Evolutionary conservation across 345 rosid species (phyloP), one percentile per base, ranked within the genome.

Genomic region (Arabidopsis arenosa): DNA sequence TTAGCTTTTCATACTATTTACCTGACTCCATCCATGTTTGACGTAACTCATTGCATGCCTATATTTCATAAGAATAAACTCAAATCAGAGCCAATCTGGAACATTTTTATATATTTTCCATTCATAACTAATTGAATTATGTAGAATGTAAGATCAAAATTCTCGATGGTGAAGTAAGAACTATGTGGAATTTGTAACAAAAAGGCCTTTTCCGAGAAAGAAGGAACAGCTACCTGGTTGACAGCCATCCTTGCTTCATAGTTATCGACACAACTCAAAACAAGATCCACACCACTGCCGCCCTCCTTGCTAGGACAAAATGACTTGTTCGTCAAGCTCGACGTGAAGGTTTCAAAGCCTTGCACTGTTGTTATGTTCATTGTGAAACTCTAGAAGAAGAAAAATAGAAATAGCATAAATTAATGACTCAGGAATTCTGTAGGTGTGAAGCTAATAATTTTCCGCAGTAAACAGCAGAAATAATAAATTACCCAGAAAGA

Each of bases 1-100:
- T 51, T 33, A 43, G 71, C 9, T 45, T 53, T 11, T 63, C 45
- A 71, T 39, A 66, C 12, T 78, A 58, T 80, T 64, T 81, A 90
- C 97, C 99, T 70, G 99, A 92, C 80, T 92, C 97, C 99, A 92
- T 90, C 99, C 99, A 94, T 40, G 92, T 87, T 76, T 92, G 97
- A 59, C 62, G 82, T 79, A 95, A 82, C 84, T 95, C 99, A 82
- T 92, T 95, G 84, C 97, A 92, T 56, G 97, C 99, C 99, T 95
- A 83, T 57, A 75, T n/a, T 65, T 61, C 63, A 70, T 72, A 65
- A 14, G 53, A n/a, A 35, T 59, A 66, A 10, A 54, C 52, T 26
- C 49, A 76, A 61, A 68, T 76, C 30, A 76, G 51, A 75, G 21
- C n/a, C 5, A 15, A 41, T 51, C 7, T 41, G 14, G 21, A 61